Percentiles rank a stretch among this genome's conserved stretches.
phyloP scores from a whole-genome alignment of 768 basidiomycete genomes.

The Boletus tylopilopsis region DNA sequence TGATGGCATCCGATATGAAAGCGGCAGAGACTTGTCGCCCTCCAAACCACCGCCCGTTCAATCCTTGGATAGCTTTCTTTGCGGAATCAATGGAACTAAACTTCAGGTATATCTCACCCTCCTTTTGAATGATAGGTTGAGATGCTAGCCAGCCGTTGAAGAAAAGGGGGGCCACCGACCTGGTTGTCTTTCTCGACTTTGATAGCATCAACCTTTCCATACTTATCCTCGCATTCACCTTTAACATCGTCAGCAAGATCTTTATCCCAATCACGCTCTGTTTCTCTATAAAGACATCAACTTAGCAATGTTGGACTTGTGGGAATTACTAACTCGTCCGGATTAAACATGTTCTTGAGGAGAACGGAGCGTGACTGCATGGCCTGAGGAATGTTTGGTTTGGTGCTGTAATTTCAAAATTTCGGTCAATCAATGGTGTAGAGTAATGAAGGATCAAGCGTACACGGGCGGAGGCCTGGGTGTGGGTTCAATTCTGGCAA shows the following conservation, averaged over 20 bases:
- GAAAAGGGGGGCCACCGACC: conserved; percentile 52
- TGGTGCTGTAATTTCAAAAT: conserved; percentile 42
- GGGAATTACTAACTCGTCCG: conserved; percentile 76
- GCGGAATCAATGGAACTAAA: conserved; percentile 78
- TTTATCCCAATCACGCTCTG: conserved; percentile 93
- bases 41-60: conserved; percentile 97
- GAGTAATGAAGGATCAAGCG: conserved; percentile 21
- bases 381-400: conserved; percentile 75
- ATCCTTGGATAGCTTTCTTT: conserved; percentile 78
- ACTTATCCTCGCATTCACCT: conserved; percentile 88
- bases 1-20: conserved; percentile 91
- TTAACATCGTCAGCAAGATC: conserved; percentile 97
- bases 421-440: conserved; percentile 13
- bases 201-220: conserved; percentile 82
- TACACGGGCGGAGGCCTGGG: conserved; percentile 62
- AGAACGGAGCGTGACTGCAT: conserved; percentile 90
- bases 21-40: conserved; percentile 83
- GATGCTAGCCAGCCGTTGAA: background rate
- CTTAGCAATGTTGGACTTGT: background rate
- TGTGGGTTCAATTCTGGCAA: conserved; percentile 86
- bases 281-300: conserved; percentile 59
- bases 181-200: conserved; percentile 93
- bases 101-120: conserved; percentile 98
- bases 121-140: conserved; percentile 12
- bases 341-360: conserved; percentile 94